Conservation (phyloP, 108 stramenopile species). For the Aurantiochytrium sp. region DNA sequence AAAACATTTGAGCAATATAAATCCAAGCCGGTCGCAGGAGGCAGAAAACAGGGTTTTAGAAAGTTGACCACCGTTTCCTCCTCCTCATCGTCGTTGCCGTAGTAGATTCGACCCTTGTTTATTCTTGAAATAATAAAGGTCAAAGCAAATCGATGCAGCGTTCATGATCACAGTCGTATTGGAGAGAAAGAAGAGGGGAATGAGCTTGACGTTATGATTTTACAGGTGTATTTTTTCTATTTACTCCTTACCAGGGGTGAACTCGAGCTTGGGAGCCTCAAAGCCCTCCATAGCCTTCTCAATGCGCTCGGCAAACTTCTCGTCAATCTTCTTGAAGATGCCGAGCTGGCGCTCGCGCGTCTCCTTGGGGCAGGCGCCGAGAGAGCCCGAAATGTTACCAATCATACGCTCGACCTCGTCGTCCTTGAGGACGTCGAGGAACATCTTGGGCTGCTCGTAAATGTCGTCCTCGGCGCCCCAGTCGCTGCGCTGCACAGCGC, state of each 20-base stretch:
- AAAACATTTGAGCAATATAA: too few relatives aligned
- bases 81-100: too few relatives aligned
- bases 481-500: constrained; percentile 48
- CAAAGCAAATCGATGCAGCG: too few relatives aligned
- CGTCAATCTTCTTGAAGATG: constrained; percentile 52
- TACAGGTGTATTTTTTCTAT: too few relatives aligned
- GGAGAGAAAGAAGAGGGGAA: too few relatives aligned
- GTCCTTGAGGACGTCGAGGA: constrained; percentile 40
- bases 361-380: constrained; percentile 49
- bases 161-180: too few relatives aligned
- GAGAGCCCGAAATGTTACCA: constrained; percentile 52
- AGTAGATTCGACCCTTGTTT: too few relatives aligned
- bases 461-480: constrained; percentile 55
- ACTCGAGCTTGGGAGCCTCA: neutral
- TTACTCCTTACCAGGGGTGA: neutral
- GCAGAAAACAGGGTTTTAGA: too few relatives aligned
- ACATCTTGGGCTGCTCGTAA: constrained; percentile 43
- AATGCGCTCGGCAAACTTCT: neutral
- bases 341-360: constrained; percentile 53
- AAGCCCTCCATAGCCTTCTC: neutral
- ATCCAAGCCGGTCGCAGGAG: too few relatives aligned
- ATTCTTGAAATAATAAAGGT: too few relatives aligned
- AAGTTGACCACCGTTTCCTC: too few relatives aligned
- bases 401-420: constrained; percentile 48
- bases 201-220: too few relatives aligned